Evolutionary conservation across 108 stramenopile species (phyloP).

Genomic region (Schizochytrium sp.): DNA sequence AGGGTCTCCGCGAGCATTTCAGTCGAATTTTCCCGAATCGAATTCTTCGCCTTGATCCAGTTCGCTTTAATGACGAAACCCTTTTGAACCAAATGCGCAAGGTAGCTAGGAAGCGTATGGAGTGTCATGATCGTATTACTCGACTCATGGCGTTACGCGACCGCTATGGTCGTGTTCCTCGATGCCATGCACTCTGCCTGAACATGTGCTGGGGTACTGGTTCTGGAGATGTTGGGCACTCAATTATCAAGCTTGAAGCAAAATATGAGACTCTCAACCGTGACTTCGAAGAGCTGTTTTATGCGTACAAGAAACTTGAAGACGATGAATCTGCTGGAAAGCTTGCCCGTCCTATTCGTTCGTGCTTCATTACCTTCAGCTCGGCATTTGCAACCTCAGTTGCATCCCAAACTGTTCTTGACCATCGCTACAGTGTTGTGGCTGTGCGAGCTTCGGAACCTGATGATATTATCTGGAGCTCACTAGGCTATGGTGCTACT

Average conservation of each 20-base stretch:
- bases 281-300: conserved; percentile 52
- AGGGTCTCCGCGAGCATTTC: conserved; percentile 3
- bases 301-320: conserved; percentile 30
- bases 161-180: background rate
- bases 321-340: conserved; percentile 48
- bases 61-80: conserved; percentile 37
- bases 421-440: conserved; percentile 51
- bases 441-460: conserved; percentile 6
- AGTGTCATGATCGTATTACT: background rate
- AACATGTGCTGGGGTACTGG: conserved; percentile 28
- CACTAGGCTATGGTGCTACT: conserved; percentile 51
- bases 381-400: conserved; percentile 9
- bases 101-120: conserved; percentile 41
- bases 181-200: conserved; percentile 15
- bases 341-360: conserved; percentile 2
- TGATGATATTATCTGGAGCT: conserved; percentile 44
- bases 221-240: conserved; percentile 8
- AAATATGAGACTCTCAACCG: background rate
- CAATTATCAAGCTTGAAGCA: background rate
- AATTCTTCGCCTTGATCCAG: conserved; percentile 42
- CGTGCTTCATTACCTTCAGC: conserved; percentile 46
- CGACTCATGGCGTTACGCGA: conserved; percentile 61
- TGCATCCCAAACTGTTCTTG: conserved; percentile 1
- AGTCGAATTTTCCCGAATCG: background rate
- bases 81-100: conserved; percentile 19